A percentile compares a stretch with the other conserved stretches of the same genome.
Conservation (phyloP, 2,329 filamentous ascomycete genomes). For the Ceratocystiopsis sp. region DNA sequence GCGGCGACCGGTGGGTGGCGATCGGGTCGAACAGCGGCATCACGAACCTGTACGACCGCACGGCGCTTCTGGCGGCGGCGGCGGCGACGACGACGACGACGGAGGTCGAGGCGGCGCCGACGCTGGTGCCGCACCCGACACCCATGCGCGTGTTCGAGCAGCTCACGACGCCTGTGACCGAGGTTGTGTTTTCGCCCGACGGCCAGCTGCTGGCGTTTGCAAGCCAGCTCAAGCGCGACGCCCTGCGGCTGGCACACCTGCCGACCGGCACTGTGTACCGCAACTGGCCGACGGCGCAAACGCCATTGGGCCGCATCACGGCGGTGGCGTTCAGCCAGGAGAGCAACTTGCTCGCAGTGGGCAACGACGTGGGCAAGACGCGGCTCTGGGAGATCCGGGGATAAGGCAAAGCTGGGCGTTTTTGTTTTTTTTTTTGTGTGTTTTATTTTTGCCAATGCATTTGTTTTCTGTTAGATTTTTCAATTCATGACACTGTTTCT, state of each 20-base stretch:
- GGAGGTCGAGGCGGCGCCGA: constrained; percentile 12
- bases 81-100: constrained; percentile 12
- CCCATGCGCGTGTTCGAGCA: constrained; percentile 67
- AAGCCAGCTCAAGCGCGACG: constrained; percentile 76
- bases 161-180: constrained; percentile 68
- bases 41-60: constrained; percentile 83
- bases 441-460: too few relatives aligned
- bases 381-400: constrained; percentile 75
- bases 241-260: constrained; percentile 72
- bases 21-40: constrained; percentile 77
- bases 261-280: constrained; percentile 86
- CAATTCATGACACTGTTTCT: too few relatives aligned
- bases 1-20: constrained; percentile 76
- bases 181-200: constrained; percentile 69
- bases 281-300: constrained; percentile 91
- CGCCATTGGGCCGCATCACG: constrained; percentile 71
- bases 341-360: constrained; percentile 62
- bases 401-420: constrained; percentile 19
- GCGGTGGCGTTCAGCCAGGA: constrained; percentile 49
- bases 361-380: constrained; percentile 77
- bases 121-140: constrained; percentile 49
- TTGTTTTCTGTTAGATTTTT: too few relatives aligned
- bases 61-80: constrained; percentile 35
- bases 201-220: constrained; percentile 79
- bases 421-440: too few relatives aligned